Conservation (phyloP, 768 basidiomycete genomes). For the Hypholoma sublateritium region DNA sequence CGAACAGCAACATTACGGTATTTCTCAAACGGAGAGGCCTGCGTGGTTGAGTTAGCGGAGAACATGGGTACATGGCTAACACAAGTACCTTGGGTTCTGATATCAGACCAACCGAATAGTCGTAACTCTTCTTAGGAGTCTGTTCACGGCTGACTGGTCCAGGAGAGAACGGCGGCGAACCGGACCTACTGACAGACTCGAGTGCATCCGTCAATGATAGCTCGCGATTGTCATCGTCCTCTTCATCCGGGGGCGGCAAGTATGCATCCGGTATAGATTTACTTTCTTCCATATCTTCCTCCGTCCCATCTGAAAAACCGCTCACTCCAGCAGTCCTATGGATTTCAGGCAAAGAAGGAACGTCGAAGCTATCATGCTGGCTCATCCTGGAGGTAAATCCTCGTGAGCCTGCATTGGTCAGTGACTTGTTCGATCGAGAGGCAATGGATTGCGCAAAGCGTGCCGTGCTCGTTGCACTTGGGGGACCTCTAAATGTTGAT, state of each 20-base stretch:
- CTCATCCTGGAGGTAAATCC: constrained; percentile 32
- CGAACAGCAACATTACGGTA: constrained; percentile 64
- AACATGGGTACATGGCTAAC: background rate
- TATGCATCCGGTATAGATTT: constrained; percentile 53
- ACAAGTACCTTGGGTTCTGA: constrained; percentile 56
- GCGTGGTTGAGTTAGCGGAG: background rate
- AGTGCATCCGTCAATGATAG: constrained; percentile 58
- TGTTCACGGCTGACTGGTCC: constrained; percentile 32
- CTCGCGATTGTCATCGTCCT: constrained; percentile 40
- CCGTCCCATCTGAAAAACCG: constrained; percentile 35
- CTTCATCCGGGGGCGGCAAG: constrained; percentile 46
- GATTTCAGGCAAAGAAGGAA: constrained; percentile 52
- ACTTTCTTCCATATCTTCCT: constrained; percentile 39
- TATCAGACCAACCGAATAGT: constrained; percentile 59
- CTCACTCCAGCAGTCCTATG: constrained; percentile 28
- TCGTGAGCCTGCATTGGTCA: constrained; percentile 28
- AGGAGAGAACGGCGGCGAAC: constrained; percentile 47
- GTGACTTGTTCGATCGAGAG: constrained; percentile 55
- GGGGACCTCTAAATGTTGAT: constrained; percentile 46
- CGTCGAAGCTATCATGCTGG: constrained; percentile 56
- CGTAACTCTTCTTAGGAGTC: constrained; percentile 53
- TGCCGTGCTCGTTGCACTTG: constrained; percentile 46
- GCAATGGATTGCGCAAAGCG: constrained; percentile 49
- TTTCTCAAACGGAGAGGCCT: constrained; percentile 64
- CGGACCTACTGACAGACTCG: constrained; percentile 52